A percentile compares a stretch with the other conserved stretches of the same genome.
These are phyloP conservation scores for Ophiocordyceps camponoti-leonardi DNA, from an alignment of 2,329 filamentous ascomycete genomes.

Conservation along the genomic window DNA sequence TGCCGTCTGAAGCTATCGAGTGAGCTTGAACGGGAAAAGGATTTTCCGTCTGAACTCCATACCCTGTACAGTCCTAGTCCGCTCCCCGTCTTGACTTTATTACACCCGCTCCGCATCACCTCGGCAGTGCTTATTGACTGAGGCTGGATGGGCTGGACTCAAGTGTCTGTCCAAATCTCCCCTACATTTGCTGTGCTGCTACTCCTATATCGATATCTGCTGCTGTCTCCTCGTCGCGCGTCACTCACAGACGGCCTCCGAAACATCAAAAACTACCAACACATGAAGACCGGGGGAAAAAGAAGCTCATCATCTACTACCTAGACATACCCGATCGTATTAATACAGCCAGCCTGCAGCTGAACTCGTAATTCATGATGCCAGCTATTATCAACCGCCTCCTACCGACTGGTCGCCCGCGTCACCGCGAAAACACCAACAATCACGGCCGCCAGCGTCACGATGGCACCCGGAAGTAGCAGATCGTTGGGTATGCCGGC, in stretches of 20 bases:
- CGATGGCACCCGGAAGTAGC: slow-evolving; percentile 81
- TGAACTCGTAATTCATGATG: slow-evolving; percentile 19
- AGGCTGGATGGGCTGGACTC: too few relatives aligned
- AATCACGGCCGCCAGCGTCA: slow-evolving; percentile 88
- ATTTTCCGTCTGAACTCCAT: not conserved
- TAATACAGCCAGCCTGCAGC: slow-evolving; percentile 11
- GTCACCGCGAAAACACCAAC: slow-evolving; percentile 82
- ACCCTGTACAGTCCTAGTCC: too few relatives aligned
- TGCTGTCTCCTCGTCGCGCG: too few relatives aligned
- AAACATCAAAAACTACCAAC: not conserved
- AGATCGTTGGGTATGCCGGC: slow-evolving; percentile 87
- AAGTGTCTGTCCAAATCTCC: too few relatives aligned
- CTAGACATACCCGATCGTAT: slow-evolving; percentile 3
- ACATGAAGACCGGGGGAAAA: not conserved
- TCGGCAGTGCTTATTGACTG: too few relatives aligned
- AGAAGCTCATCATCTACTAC: not conserved
- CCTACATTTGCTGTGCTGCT: too few relatives aligned
- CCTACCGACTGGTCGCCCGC: slow-evolving; percentile 40
- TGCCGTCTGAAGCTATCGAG: not conserved
- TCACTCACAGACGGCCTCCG: not conserved
- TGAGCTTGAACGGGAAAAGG: not conserved
- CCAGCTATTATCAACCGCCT: not conserved
- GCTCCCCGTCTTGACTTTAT: too few relatives aligned
- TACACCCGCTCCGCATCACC: too few relatives aligned
- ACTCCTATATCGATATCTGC: too few relatives aligned